These are phyloP conservation scores for Tilletia setariae DNA, from an alignment of 1,284 basidiomycete genomes.

Conservation along the genomic window DNA sequence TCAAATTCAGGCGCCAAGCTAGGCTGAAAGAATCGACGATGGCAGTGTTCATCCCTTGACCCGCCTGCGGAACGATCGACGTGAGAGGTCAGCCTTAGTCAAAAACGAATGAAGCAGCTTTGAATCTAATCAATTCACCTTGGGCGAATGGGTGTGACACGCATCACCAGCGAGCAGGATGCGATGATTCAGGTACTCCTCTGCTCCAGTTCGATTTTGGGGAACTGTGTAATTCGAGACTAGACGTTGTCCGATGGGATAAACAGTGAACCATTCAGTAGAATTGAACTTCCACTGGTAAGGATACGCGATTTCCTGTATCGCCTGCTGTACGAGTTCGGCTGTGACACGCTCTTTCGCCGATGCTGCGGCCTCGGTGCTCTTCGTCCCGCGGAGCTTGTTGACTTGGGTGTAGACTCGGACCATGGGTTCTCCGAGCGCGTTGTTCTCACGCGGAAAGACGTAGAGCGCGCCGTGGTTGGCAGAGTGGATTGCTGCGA, in stretches of 20 bases:
- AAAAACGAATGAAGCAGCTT: neutral
- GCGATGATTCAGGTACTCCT: slow-evolving; percentile 39
- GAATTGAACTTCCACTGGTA: slow-evolving; percentile 55
- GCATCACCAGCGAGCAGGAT: slow-evolving; percentile 57
- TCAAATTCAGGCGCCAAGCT: slow-evolving; percentile 56
- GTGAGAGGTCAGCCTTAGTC: neutral
- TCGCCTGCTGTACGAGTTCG: slow-evolving; percentile 54
- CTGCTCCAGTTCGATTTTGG: slow-evolving; percentile 23
- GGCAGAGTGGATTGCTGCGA: slow-evolving; percentile 49
- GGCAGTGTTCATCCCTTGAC: slow-evolving; percentile 55
- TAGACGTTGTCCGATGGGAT: slow-evolving; percentile 50
- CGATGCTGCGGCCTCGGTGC: slow-evolving; percentile 37
- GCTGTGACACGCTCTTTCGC: slow-evolving; percentile 51
- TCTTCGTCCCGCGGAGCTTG: slow-evolving; percentile 42
- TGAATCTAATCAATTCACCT: slow-evolving; percentile 41
- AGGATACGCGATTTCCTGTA: slow-evolving; percentile 56
- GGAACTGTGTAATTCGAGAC: slow-evolving; percentile 42
- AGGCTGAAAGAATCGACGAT: slow-evolving; percentile 57
- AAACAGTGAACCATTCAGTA: slow-evolving; percentile 56
- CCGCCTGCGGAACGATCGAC: slow-evolving; percentile 14
- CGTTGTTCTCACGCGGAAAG: slow-evolving; percentile 54
- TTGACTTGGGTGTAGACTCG: slow-evolving; percentile 54
- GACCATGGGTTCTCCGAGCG: slow-evolving; percentile 52
- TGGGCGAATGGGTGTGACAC: slow-evolving; percentile 57
- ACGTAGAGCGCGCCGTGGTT: slow-evolving; percentile 53